These are phyloP conservation scores for Citrus cavaleriei DNA, from an alignment of 345 rosid species.

Conservation along the genomic window DNA sequence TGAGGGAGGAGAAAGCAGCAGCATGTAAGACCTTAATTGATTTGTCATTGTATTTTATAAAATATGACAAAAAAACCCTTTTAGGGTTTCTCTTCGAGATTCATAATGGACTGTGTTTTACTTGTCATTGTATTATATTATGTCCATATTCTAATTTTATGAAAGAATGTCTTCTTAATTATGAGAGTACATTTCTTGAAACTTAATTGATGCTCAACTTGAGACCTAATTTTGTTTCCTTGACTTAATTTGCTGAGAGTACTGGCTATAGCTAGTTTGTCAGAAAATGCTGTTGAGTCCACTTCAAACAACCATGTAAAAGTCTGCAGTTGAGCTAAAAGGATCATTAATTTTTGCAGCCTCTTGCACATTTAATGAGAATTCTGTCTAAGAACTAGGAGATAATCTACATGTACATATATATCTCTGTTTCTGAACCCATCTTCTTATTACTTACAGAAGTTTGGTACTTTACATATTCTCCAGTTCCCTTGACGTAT, in stretches of 20 bases:
- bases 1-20: slow-evolving; percentile 19
- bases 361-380: neutral
- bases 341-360: neutral
- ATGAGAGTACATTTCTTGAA: too few species aligned
- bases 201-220: too few species aligned
- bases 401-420: neutral
- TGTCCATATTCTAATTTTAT: neutral
- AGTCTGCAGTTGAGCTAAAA: neutral
- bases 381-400: neutral
- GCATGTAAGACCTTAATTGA: slow-evolving; percentile 13
- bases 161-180: neutral
- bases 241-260: neutral
- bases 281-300: neutral
- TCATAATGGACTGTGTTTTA: slow-evolving; percentile 1
- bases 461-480: neutral
- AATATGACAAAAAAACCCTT: neutral
- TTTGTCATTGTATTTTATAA: neutral
- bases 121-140: neutral
- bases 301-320: neutral
- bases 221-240: neutral
- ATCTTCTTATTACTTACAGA: neutral
- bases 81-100: slow-evolving; percentile 28
- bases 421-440: neutral
- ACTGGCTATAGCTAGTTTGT: too few species aligned
- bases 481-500: too few species aligned